Evolutionary conservation across 805 yeast species (phyloP).

Genomic region (Lipomyces mesembrius): DNA sequence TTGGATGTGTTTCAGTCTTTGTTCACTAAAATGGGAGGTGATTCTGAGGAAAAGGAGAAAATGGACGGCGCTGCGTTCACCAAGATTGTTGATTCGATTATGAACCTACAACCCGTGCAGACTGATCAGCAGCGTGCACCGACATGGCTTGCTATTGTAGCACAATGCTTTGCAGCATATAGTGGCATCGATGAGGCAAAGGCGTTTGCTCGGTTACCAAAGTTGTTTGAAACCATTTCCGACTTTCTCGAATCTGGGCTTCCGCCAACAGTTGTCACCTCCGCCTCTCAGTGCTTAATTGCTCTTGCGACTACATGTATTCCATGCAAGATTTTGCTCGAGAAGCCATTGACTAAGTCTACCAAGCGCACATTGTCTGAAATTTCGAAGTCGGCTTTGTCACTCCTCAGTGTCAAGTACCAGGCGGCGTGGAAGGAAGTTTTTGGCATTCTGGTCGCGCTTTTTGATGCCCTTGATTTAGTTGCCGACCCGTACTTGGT

Average conservation of each 20-base stretch:
- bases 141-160: constrained; percentile 92
- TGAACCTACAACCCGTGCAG: constrained; percentile 77
- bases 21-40: constrained; percentile 61
- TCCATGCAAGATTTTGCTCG: constrained; percentile 61
- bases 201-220: constrained; percentile 62
- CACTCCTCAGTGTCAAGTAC: constrained; percentile 54
- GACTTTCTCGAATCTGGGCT: constrained; percentile 71
- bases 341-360: constrained; percentile 40
- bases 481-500: constrained; percentile 74
- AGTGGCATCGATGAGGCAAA: constrained; percentile 56
- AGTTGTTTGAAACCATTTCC: constrained; percentile 59
- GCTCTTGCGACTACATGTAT: constrained; percentile 74
- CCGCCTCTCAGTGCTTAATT: constrained; percentile 85
- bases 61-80: constrained; percentile 65
- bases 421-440: constrained; percentile 77
- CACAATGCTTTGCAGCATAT: constrained; percentile 71
- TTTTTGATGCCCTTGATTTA: constrained; percentile 60
- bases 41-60: constrained; percentile 49
- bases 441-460: constrained; percentile 66
- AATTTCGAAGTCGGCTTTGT: constrained; percentile 41
- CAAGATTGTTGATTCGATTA: constrained; percentile 68
- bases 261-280: constrained; percentile 61
- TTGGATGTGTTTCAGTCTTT: constrained; percentile 83
- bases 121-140: constrained; percentile 87
- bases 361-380: constrained; percentile 51